Percentiles rank a stretch among this genome's conserved stretches.
phyloP scores from a whole-genome alignment of 306 rosid species.

The Cicer arietinum region DNA sequence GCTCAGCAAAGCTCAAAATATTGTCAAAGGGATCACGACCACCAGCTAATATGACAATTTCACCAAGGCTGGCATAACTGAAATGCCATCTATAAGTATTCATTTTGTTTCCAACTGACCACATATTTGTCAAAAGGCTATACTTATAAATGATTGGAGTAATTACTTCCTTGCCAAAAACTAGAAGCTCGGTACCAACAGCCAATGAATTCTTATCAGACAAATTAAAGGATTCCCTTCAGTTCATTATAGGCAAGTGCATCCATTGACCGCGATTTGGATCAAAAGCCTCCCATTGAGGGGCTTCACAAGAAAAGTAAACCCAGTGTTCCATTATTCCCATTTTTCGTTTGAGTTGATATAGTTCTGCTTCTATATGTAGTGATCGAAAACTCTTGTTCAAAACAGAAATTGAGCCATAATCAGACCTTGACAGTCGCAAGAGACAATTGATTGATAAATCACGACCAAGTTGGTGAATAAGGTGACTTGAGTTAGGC shows the following conservation, averaged over 20 bases:
- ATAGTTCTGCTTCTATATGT: slow-evolving; percentile 61
- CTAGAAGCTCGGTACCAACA: slow-evolving; percentile 86
- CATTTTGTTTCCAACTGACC: slow-evolving; percentile 65
- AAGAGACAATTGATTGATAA: slow-evolving; percentile 63
- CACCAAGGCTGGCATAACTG: slow-evolving; percentile 73
- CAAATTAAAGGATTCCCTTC: slow-evolving; percentile 60
- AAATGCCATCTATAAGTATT: slow-evolving; percentile 69
- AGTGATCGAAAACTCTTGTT: slow-evolving; percentile 62
- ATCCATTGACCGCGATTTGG: slow-evolving; percentile 62
- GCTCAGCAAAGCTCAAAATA: slow-evolving; percentile 65
- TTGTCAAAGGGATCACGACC: slow-evolving; percentile 65
- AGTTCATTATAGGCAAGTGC: slow-evolving; percentile 62
- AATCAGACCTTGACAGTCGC: slow-evolving; percentile 69
- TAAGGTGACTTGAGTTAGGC: slow-evolving; percentile 47
- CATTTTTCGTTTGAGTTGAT: slow-evolving; percentile 56
- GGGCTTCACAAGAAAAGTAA: slow-evolving; percentile 65
- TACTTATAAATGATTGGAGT: slow-evolving; percentile 60
- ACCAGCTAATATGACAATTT: slow-evolving; percentile 76
- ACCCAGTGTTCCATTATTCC: slow-evolving; percentile 75
- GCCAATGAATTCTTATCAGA: slow-evolving; percentile 78
- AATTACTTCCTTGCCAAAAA: slow-evolving; percentile 67
- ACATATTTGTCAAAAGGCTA: slow-evolving; percentile 64
- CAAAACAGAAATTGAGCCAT: slow-evolving; percentile 61
- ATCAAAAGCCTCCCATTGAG: slow-evolving; percentile 77
- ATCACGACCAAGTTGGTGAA: slow-evolving; percentile 64